Percentiles rank a stretch among this genome's conserved stretches.
Evolutionary conservation across 257 asterid genomes (phyloP).

Genomic region (Salvia splendens): DNA sequence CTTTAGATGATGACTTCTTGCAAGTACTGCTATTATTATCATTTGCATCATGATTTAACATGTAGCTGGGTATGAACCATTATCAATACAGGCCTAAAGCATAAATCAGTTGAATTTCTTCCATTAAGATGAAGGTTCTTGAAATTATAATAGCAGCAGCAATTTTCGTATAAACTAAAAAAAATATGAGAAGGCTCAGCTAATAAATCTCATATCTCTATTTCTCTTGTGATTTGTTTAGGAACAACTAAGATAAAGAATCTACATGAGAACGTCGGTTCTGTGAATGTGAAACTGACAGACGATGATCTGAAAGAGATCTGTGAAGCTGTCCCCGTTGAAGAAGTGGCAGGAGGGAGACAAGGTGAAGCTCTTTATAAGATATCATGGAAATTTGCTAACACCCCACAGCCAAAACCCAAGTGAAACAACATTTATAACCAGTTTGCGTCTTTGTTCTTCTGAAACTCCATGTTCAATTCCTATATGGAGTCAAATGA

Average conservation of each 20-base stretch:
- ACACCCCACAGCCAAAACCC: conserved; percentile 50
- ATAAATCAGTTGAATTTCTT: neutral
- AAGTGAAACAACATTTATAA: neutral
- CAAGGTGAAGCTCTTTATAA: conserved; percentile 30
- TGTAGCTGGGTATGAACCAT: neutral
- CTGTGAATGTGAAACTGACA: conserved; percentile 53
- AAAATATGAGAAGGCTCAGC: neutral
- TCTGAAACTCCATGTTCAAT: neutral
- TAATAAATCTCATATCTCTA: neutral
- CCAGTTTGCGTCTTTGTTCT: neutral
- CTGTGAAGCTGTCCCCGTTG: conserved; percentile 42
- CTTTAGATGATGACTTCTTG: neutral
- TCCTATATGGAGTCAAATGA: neutral
- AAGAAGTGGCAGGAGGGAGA: conserved; percentile 54
- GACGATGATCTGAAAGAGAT: conserved; percentile 50
- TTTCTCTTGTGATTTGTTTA: conserved; percentile 27
- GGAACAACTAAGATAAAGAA: conserved; percentile 65
- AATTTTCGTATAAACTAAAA: neutral
- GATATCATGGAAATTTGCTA: conserved; percentile 43
- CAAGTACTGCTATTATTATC: neutral
- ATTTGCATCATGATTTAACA: neutral
- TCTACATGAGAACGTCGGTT: conserved; percentile 55
- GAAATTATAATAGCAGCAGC: neutral
- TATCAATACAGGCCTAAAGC: neutral
- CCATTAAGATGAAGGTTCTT: neutral